Conservation (phyloP, 768 basidiomycete genomes). For the Sporobolomyces pararoseus region DNA sequence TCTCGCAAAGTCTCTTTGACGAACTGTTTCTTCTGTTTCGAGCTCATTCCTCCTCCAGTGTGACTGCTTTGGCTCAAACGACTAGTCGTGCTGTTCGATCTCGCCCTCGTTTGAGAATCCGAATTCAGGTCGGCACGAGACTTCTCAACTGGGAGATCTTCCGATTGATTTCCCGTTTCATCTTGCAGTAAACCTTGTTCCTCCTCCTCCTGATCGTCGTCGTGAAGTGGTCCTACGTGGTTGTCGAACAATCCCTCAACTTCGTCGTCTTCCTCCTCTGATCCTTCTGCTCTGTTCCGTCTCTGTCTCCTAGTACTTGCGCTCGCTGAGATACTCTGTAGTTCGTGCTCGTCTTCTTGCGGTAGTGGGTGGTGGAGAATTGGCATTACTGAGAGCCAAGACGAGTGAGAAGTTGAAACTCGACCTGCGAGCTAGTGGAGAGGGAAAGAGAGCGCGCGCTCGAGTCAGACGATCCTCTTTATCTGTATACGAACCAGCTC, state of each 20-base stretch:
- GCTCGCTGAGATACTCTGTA: not conserved
- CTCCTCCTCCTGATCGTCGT: not conserved
- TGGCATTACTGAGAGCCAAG: not conserved
- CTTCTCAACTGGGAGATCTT: too few species aligned
- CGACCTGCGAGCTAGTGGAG: not conserved
- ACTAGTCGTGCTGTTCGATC: not conserved
- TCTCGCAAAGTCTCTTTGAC: slow-evolving; percentile 43
- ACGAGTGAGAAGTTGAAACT: not conserved
- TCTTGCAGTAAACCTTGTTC: not conserved
- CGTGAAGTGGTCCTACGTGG: too few species aligned
- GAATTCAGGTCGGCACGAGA: too few species aligned
- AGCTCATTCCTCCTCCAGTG: slow-evolving; percentile 9
- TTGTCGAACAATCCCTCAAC: too few species aligned
- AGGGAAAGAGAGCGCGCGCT: not conserved
- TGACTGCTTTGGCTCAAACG: not conserved
- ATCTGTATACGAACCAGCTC: too few species aligned
- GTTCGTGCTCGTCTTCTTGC: not conserved
- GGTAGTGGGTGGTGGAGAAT: not conserved
- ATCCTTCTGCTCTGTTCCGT: too few species aligned
- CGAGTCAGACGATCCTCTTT: not conserved
- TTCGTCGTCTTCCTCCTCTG: slow-evolving; percentile 19
- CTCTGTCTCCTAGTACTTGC: not conserved
- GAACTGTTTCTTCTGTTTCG: slow-evolving; percentile 8
- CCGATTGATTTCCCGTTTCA: too few species aligned
- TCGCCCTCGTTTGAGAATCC: not conserved